phyloP scores from a whole-genome alignment of 169 alveolate species.

The Theileria luwenshuni region DNA sequence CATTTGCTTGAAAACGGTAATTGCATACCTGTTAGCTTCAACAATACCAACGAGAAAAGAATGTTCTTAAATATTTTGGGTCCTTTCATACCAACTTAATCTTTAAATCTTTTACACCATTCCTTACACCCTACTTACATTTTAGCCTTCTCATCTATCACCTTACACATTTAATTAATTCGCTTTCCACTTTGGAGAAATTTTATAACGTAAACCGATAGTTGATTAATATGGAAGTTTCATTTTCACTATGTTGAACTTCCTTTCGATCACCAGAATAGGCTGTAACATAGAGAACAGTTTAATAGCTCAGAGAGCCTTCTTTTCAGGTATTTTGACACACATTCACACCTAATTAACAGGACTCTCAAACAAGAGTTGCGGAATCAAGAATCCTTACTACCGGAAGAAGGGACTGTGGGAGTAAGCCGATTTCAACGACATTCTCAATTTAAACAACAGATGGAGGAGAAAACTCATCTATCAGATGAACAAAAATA shows the following conservation, averaged over 20 bases:
- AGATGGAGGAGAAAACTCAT: slow-evolving; percentile 78
- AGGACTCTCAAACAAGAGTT: slow-evolving; percentile 71
- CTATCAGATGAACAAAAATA: slow-evolving; percentile 56
- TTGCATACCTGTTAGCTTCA: slow-evolving; percentile 84
- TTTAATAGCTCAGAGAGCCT: not conserved
- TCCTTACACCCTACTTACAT: not conserved
- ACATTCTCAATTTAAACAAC: not conserved
- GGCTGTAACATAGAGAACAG: not conserved
- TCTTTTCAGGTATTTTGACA: slow-evolving; percentile 45
- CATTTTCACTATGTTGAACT: not conserved
- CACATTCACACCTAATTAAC: not conserved
- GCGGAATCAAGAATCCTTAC: slow-evolving; percentile 74
- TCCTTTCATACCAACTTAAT: slow-evolving; percentile 69
- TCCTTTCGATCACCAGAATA: not conserved
- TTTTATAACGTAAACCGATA: too few relatives aligned
- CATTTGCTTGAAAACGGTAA: slow-evolving; percentile 84
- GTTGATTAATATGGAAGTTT: not conserved
- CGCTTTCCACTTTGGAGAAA: not conserved
- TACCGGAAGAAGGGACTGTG: slow-evolving; percentile 80
- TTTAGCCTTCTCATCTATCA: not conserved
- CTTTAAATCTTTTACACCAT: not conserved
- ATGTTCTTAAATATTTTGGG: slow-evolving; percentile 72
- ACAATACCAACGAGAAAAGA: slow-evolving; percentile 77
- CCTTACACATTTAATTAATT: not conserved
- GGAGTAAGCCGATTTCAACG: slow-evolving; percentile 59